Evolutionary conservation across 495 filamentous ascomycete genomes (phyloP), one percentile per base, ranked within the genome.

Genomic region (Clohesyomyces aquaticus): DNA sequence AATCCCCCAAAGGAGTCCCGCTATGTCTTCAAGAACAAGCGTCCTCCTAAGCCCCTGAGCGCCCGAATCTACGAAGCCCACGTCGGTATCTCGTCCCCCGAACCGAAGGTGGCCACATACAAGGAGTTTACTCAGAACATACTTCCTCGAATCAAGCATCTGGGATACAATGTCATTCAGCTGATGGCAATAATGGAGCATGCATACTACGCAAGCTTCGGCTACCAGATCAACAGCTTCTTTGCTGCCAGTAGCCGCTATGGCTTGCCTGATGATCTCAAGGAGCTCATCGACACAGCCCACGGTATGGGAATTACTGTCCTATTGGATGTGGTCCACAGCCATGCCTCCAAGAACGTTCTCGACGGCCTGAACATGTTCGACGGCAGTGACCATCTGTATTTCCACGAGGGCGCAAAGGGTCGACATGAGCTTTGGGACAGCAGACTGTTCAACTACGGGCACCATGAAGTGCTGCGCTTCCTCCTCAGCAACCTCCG

Each of bases 121-220:
- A 96, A 96, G 75, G 91, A 98, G 76, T 98, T 98, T 77, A 98
- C 95, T 16, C 82, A 85, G 69, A 89, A 89, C 75, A 88, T 94
- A 83, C 83, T 98, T 8, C 91, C 93, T 14, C 87, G 93, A 63
- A 97, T 98, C 77, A 87, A 92, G 71, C 79, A 84, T 69, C 81
- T 97, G 57, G 94, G 93, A 56, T 98, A 98, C 78, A 97, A 98
- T 78, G 88, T 93, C 42, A 97, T 98, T 68, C 94, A 98, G 75
- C 81, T 98, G 66, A 98, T 98, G 94, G 94, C 94, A 42, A 83
- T 98, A 69, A 98, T 98, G 91, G 94, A 98, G 74, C 94, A 98
- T 77, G 93, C 94, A 26, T 98, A 98, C 79, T 98, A 98, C 76
- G 94, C 94, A 65, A 97, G 93, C 69, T 98, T 98, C 71, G 94